Evolutionary conservation across 2,329 filamentous ascomycete genomes (phyloP).

Genomic region (Hypoxylon sp.): DNA sequence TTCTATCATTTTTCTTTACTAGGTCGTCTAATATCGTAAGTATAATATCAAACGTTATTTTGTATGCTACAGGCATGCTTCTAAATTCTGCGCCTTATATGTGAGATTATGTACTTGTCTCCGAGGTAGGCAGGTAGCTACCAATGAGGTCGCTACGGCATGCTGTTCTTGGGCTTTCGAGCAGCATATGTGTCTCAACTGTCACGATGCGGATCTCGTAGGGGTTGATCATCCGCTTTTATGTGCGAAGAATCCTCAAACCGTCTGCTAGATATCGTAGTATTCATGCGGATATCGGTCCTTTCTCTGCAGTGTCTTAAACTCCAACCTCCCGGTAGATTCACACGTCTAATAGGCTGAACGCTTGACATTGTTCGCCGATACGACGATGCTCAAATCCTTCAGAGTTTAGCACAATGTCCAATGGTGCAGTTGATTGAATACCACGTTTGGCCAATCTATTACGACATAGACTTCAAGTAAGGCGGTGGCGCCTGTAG

Average conservation of each 20-base stretch:
- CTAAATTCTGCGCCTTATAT: background rate
- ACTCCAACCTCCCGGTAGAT: background rate
- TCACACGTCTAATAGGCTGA: background rate
- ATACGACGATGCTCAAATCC: background rate
- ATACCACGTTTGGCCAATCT: background rate
- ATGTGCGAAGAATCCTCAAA: background rate
- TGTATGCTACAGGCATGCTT: no score
- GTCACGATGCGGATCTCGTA: background rate
- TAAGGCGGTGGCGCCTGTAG: background rate
- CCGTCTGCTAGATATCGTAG: background rate
- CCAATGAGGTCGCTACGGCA: no score
- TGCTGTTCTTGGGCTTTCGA: background rate
- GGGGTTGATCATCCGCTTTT: background rate
- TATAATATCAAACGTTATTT: background rate
- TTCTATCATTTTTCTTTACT: background rate
- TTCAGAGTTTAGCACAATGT: background rate
- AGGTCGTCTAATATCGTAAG: no score
- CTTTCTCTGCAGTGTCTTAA: background rate
- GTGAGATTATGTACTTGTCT: no score
- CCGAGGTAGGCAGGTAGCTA: no score
- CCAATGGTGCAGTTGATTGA: background rate
- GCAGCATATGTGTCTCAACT: background rate
- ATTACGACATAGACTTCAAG: background rate
- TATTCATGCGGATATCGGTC: background rate
- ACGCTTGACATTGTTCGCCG: background rate